Percentiles rank a stretch among this genome's conserved stretches.
phyloP scores from a whole-genome alignment of 1,139 yeast species.

The Debaryomycetaceae sp. region DNA sequence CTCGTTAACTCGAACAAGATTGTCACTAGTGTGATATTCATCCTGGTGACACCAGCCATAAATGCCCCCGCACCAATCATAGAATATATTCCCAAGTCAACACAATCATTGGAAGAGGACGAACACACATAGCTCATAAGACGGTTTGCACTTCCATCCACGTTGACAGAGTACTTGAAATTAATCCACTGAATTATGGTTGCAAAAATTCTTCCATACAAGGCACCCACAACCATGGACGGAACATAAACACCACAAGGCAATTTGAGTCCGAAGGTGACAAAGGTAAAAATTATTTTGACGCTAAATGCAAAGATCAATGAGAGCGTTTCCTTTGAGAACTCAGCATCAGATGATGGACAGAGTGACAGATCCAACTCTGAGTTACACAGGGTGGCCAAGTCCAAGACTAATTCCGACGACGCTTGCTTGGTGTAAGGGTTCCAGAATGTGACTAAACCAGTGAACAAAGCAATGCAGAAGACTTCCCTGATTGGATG shows the following conservation, averaged over 20 bases:
- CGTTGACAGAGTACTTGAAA: conserved; percentile 16
- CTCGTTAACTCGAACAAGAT: conserved; percentile 61
- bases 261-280: conserved; percentile 59
- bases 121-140: conserved; percentile 16
- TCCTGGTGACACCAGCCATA: conserved; percentile 66
- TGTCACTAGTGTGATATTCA: conserved; percentile 61
- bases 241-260: conserved; percentile 72
- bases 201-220: conserved; percentile 57
- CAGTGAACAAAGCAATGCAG: conserved; percentile 46
- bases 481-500: conserved; percentile 50
- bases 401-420: conserved; percentile 49
- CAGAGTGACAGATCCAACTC: conserved; percentile 36
- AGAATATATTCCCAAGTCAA: conserved; percentile 61
- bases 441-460: conserved; percentile 49
- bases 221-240: conserved; percentile 65
- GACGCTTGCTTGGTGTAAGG: conserved; percentile 53
- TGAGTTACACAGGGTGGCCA: conserved; percentile 49
- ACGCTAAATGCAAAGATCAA: conserved; percentile 43
- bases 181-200: conserved; percentile 43
- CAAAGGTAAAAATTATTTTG: conserved; percentile 45
- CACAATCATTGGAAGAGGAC: conserved; percentile 19
- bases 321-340: conserved; percentile 30
- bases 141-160: conserved; percentile 11
- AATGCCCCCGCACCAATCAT: conserved; percentile 68
- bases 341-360: conserved; percentile 30